Evolutionary conservation across 2,329 filamentous ascomycete species (phyloP).

Genomic region (Diaporthe sp.): DNA sequence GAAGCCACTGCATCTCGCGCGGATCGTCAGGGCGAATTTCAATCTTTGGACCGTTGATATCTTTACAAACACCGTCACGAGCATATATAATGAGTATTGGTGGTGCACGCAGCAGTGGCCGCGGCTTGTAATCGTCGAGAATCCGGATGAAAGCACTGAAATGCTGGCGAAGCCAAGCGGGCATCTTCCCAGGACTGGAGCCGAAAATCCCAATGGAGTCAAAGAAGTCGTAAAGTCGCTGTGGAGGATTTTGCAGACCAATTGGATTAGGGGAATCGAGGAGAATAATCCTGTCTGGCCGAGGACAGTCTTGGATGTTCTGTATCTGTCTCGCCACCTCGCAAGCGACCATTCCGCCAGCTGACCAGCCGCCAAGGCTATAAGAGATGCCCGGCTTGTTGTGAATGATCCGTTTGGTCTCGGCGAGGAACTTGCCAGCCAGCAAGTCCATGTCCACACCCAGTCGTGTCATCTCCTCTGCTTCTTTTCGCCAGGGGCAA

Average conservation of each 20-base stretch:
- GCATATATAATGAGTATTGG: conserved; percentile 14
- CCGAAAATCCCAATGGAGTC: conserved; percentile 18
- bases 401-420: background rate
- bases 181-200: conserved; percentile 1
- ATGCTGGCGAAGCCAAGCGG: conserved; percentile 15
- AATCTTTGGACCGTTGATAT: background rate
- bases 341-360: conserved; percentile 25
- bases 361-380: conserved; percentile 21
- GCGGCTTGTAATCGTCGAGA: conserved; percentile 6
- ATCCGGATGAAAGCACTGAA: conserved; percentile 14
- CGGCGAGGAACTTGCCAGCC: conserved; percentile 11
- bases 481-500: conserved; percentile 16
- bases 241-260: conserved; percentile 4
- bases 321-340: background rate
- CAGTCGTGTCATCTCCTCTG: background rate
- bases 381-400: background rate
- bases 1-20: conserved; percentile 9
- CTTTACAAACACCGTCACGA: background rate
- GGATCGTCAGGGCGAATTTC: background rate
- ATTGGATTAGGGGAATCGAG: conserved; percentile 7
- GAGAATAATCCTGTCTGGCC: background rate
- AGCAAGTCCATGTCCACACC: conserved; percentile 1
- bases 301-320: background rate
- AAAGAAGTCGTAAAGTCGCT: conserved; percentile 20
- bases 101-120: background rate